phyloP scores from a whole-genome alignment of 169 alveolate species.

The Plasmodium gonderi region DNA sequence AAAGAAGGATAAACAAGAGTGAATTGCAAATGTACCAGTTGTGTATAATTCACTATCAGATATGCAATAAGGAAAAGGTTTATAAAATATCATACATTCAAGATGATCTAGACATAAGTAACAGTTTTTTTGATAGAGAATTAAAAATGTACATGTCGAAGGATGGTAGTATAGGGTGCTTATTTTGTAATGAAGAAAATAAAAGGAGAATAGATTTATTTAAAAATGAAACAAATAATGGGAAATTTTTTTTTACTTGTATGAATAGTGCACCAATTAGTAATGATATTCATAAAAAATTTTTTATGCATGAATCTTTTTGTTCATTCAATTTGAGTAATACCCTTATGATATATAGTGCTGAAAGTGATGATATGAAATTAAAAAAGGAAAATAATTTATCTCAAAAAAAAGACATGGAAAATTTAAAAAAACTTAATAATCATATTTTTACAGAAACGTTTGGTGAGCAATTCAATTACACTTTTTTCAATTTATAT shows the following conservation, averaged over 20 bases:
- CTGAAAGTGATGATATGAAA: slow-evolving; percentile 43
- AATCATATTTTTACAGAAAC: slow-evolving; percentile 49
- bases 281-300: slow-evolving; percentile 35
- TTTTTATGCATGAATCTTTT: slow-evolving; percentile 42
- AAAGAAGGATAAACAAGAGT: slow-evolving; percentile 8
- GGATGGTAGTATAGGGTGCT: slow-evolving; percentile 65
- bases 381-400: slow-evolving; percentile 18
- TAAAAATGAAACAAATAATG: slow-evolving; percentile 31
- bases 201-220: slow-evolving; percentile 46
- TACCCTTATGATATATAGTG: slow-evolving; percentile 61
- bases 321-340: slow-evolving; percentile 59
- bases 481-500: slow-evolving; percentile 61
- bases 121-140: slow-evolving; percentile 55
- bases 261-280: slow-evolving; percentile 18
- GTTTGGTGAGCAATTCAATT: slow-evolving; percentile 67
- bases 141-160: slow-evolving; percentile 59
- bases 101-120: slow-evolving; percentile 45
- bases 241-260: slow-evolving; percentile 30
- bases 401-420: slow-evolving; percentile 1
- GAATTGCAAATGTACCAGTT: slow-evolving; percentile 31
- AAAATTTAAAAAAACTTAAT: slow-evolving; percentile 40
- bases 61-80: slow-evolving; percentile 48
- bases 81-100: slow-evolving; percentile 63
- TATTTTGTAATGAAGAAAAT: slow-evolving; percentile 51
- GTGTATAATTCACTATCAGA: slow-evolving; percentile 62